Evolutionary conservation across 1,284 basidiomycete species (phyloP).

Genomic region (Heliocybe sulcata): DNA sequence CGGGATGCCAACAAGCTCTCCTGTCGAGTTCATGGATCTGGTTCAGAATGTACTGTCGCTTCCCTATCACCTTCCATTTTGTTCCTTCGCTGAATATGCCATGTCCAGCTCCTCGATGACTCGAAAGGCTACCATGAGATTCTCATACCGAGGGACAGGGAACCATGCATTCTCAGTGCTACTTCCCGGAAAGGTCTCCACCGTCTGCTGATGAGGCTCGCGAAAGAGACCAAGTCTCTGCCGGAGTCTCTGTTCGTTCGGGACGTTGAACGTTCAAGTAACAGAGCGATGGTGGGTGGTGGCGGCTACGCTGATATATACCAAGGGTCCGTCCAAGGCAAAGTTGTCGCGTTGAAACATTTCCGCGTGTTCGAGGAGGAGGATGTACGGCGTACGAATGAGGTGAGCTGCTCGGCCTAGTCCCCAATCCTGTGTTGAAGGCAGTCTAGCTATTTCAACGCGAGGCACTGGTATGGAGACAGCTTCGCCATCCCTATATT

Average conservation of each 20-base stretch:
- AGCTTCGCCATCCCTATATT: slow-evolving; percentile 3
- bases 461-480: slow-evolving; percentile 2
- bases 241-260: background rate
- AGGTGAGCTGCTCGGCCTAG: too few relatives aligned
- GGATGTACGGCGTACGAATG: background rate
- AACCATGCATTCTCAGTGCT: background rate
- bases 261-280: background rate
- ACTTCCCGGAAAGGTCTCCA: background rate
- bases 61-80: background rate
- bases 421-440: too few relatives aligned
- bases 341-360: background rate
- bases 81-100: background rate
- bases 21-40: background rate
- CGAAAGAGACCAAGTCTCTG: background rate
- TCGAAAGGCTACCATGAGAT: background rate
- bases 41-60: background rate
- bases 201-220: background rate
- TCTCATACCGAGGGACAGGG: background rate
- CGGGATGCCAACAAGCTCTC: background rate
- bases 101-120: background rate
- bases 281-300: background rate
- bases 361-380: background rate
- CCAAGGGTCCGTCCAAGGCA: background rate
- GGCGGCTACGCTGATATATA: background rate
- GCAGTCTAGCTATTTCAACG: background rate